phyloP scores from a whole-genome alignment of 1,284 basidiomycete genomes.

The Apiotrichum laibachii region DNA sequence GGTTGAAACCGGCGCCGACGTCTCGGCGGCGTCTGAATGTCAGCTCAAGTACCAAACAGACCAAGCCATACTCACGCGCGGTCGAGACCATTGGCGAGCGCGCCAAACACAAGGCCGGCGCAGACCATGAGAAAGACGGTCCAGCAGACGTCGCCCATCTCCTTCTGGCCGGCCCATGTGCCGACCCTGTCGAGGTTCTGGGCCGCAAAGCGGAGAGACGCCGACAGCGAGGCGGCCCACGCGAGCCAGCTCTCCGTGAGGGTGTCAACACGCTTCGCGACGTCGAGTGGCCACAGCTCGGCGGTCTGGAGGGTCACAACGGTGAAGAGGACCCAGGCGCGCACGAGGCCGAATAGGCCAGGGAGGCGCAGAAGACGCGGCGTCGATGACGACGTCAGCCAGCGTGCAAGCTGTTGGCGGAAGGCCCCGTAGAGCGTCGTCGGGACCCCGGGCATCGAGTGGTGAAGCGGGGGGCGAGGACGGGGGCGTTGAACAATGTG shows the following conservation, averaged over 20 bases:
- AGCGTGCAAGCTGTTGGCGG: conserved; percentile 6
- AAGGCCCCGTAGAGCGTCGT: conserved; percentile 7
- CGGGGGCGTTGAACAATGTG: conserved; percentile 45
- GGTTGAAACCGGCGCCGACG: conserved; percentile 46
- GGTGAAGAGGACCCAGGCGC: conserved; percentile 43
- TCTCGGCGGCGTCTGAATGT: conserved; percentile 33
- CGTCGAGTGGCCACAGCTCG: conserved; percentile 32
- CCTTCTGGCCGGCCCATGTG: conserved; percentile 35
- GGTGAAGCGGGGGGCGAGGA: conserved; percentile 25
- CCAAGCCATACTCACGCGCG: conserved; percentile 26
- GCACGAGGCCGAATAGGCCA: conserved; percentile 34
- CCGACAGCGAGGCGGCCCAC: not conserved
- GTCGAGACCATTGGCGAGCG: conserved; percentile 44
- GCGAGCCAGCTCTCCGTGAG: not conserved
- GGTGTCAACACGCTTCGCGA: not conserved
- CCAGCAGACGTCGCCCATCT: conserved; percentile 48
- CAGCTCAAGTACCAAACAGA: conserved; percentile 3
- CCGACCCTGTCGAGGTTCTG: conserved; percentile 24
- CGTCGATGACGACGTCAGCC: conserved; percentile 32
- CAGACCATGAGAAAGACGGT: conserved; percentile 48
- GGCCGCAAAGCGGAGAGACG: conserved; percentile 9
- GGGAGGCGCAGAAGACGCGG: conserved; percentile 41
- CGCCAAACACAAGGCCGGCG: conserved; percentile 37
- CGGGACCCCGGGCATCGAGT: conserved; percentile 25
- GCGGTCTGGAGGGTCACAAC: conserved; percentile 44